Evolutionary conservation across 805 yeast species (phyloP), one percentile per base, ranked within the genome.

Genomic region (Schizosaccharomyces cryophilus): DNA sequence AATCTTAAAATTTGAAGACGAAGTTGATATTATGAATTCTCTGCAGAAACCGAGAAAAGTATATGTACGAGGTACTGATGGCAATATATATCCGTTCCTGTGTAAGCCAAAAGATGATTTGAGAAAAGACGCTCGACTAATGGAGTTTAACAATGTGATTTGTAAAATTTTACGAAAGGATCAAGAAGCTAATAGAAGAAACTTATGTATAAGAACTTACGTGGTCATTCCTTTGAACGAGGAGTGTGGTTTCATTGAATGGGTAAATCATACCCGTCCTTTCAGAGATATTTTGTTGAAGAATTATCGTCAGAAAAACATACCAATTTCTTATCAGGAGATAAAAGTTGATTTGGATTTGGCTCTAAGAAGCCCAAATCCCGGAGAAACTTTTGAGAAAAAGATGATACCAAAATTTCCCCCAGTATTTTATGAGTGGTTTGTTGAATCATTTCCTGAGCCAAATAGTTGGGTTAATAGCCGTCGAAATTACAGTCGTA

Each of bases 71-170:
- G 98, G 97, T 0, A 80, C 86, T 1, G 86, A 90, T 71, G 89
- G 90, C 7, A 71, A 72, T n/a, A 70, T 73, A 0, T 89, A 89
- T 68, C 78, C 83, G 21, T 76, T 93, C 17, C 76, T 93, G 72
- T 83, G 95, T 66, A 93, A 93, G 68, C 81, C 83, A 7, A 78
- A 81, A 64, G 99, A 93, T 71, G 98, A 93, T 72, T 82, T 94
- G 21, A 74, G 97, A 64, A 94, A 94, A 68, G 99, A 94, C 73
- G 93, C 95, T 3, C 85, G 95, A 66, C 80, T 90, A 61, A 85
- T 88, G 85, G 93, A 94, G 66, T 84, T 93, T 66, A 87, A 96
- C 0, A 80, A 87, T 0, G 84, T 88, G 71, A 81, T 93, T 70
- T 89, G 89, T 68, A 79, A 86, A 65, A 69, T 93, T 38, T 73